A percentile compares a stretch with the other conserved stretches of the same genome.
Evolutionary conservation across 2,329 filamentous ascomycete species (phyloP).

Genomic region (Paecilomyces fulvus): DNA sequence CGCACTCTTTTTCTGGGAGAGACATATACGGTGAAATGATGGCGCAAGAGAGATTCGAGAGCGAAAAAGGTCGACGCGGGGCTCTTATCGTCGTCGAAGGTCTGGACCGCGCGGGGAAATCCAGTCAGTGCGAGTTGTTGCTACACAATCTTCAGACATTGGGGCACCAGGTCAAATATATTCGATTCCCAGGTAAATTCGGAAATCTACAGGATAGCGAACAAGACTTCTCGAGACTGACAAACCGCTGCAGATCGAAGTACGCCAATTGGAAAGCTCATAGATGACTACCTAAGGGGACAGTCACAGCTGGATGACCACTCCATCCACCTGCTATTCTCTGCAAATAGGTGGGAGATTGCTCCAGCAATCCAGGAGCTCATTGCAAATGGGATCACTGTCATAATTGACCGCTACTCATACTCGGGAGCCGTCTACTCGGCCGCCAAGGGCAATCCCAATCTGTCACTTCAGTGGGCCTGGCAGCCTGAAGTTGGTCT

Average conservation of each 20-base stretch:
- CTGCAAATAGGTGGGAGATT: slow-evolving; percentile 80
- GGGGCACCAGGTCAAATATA: slow-evolving; percentile 47
- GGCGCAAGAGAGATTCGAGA: slow-evolving; percentile 1
- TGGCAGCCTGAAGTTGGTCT: slow-evolving; percentile 76
- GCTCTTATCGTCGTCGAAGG: slow-evolving; percentile 80
- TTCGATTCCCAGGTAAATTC: slow-evolving; percentile 58
- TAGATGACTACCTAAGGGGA: slow-evolving; percentile 71
- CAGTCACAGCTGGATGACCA: slow-evolving; percentile 72
- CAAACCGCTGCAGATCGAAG: slow-evolving; percentile 54
- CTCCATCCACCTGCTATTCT: slow-evolving; percentile 82
- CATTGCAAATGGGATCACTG: slow-evolving; percentile 59
- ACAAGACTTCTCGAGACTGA: slow-evolving; percentile 1
- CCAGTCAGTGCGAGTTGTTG: slow-evolving; percentile 72
- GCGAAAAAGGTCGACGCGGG: slow-evolving; percentile 43
- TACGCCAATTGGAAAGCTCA: slow-evolving; percentile 79
- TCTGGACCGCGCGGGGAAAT: slow-evolving; percentile 83
- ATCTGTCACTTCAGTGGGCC: slow-evolving; percentile 68
- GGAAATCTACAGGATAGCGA: neutral
- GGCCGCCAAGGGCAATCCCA: slow-evolving; percentile 70
- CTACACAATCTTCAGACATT: slow-evolving; percentile 43
- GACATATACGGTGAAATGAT: neutral
- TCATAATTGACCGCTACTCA: slow-evolving; percentile 89
- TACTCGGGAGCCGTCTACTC: slow-evolving; percentile 92
- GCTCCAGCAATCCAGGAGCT: slow-evolving; percentile 34
- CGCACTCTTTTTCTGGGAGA: neutral